These are phyloP conservation scores for Metrosideros polymorpha DNA, from an alignment of 441 rosid species.

Conservation along the genomic window DNA sequence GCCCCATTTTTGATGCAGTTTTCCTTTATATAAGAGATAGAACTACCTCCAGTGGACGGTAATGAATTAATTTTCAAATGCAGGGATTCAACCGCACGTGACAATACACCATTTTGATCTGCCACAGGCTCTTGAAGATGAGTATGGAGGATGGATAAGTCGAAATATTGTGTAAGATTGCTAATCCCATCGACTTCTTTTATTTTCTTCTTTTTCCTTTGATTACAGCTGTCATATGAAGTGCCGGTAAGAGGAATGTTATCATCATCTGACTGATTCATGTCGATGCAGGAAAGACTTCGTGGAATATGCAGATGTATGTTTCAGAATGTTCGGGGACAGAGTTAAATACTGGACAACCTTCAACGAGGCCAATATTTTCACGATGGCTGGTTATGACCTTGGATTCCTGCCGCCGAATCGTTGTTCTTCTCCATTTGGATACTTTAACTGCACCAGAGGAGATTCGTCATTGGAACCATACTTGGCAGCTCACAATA, in stretches of 20 bases:
- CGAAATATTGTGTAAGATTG: constrained; percentile 2
- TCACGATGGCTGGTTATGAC: constrained; percentile 1
- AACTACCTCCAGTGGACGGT: background rate
- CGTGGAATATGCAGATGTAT: constrained; percentile 11
- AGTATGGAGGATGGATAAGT: constrained; percentile 14
- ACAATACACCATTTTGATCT: constrained; percentile 8
- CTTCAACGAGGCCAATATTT: constrained; percentile 12
- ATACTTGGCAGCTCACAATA: constrained; percentile 11
- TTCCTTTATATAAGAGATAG: background rate
- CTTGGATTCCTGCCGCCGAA: constrained; percentile 1
- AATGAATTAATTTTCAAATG: background rate
- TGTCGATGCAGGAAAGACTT: constrained; percentile 8
- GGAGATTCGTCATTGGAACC: constrained; percentile 10
- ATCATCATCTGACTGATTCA: background rate
- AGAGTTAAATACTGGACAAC: constrained; percentile 15
- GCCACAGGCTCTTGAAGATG: constrained; percentile 18
- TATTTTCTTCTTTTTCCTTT: background rate
- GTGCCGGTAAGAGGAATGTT: background rate
- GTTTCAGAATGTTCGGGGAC: constrained; percentile 17
- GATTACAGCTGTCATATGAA: background rate
- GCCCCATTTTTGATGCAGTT: background rate
- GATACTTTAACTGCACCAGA: background rate
- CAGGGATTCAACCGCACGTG: constrained; percentile 10
- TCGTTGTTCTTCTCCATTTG: constrained; percentile 4
- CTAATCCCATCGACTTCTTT: background rate